Evolutionary conservation across 2,329 filamentous ascomycete species (phyloP), one percentile per base, ranked within the genome.

Genomic region (Claviceps quebecensis): DNA sequence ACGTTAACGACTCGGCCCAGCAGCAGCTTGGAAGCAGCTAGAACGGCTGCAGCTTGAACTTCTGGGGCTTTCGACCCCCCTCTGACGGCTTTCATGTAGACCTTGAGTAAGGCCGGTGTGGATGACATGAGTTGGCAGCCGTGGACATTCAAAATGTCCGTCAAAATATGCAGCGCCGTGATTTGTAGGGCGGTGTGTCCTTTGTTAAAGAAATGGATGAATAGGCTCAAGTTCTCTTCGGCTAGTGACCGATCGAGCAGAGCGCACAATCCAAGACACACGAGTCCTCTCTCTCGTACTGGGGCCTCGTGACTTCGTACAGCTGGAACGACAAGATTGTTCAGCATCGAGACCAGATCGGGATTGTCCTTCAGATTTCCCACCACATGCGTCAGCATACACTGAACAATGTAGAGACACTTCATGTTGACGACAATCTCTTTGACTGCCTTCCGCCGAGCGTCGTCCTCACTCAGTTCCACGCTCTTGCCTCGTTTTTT

Each of bases 381-480:
- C 50, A 86, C 78, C 9, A 98, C 87, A 62, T 97, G 95, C 63
- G 94, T 83, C 49, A 98, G 77, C 86, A 97, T 95, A 73, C 89
- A 97, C 67, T 96, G 88, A 26, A 94, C 90, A 58, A 98, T 96
- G 63, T 96, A 87, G 55, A 98, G 76, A 66, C 93, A 97, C 70
- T 97, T 97, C 80, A 96, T 90, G 72, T 97, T 97, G 65, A 97
- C 86, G 72, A 96, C 83, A 63, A 96, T 93, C 68, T 96, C 89
- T 57, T 81, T 83, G 57, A 96, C 81, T 1, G 86, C 87, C 69
- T 90, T 94, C 46, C 78, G 76, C 58, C 80, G 75, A 9, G 80
- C 78, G 56, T 83, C 80, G 58, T 86, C 84, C 52, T 84, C 81
- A 48, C 71, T 77, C 52, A 78, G 59, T 51, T 73, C 72, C 16